A percentile compares a stretch with the other conserved stretches of the same genome.
phyloP scores from a whole-genome alignment of 2,329 filamentous ascomycete genomes.

The Byssochlamys sp. region DNA sequence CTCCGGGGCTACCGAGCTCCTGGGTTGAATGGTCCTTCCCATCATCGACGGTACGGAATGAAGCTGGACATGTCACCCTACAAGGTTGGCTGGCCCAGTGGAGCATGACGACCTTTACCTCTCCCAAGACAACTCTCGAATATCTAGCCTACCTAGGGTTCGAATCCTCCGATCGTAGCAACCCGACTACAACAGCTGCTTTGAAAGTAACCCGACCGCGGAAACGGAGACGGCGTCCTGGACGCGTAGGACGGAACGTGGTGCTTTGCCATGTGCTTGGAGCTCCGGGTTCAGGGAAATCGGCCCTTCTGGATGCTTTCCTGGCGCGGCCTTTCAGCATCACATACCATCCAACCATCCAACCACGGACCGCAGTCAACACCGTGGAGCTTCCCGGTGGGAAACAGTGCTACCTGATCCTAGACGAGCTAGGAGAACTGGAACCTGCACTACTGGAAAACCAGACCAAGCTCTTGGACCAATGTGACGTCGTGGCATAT shows the following conservation, averaged over 20 bases:
- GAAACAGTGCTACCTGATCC: constrained; percentile 91
- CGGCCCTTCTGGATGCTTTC: constrained; percentile 80
- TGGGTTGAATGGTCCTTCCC: constrained; percentile 88
- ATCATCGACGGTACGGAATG: constrained; percentile 85
- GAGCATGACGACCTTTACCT: constrained; percentile 98
- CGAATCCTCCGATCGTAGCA: constrained; percentile 63
- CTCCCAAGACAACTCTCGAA: constrained; percentile 86
- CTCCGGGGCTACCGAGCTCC: constrained; percentile 73
- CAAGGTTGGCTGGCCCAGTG: constrained; percentile 98
- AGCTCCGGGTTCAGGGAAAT: constrained; percentile 78
- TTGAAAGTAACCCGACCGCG: constrained; percentile 87
- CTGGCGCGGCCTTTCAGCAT: constrained; percentile 76
- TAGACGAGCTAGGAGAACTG: constrained; percentile 90
- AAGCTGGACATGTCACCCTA: constrained; percentile 86
- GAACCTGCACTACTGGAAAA: constrained; percentile 93
- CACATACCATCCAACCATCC: constrained; percentile 86
- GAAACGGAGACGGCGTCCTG: constrained; percentile 70
- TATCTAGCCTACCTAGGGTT: constrained; percentile 96
- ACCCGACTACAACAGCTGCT: constrained; percentile 68
- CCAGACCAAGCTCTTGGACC: constrained; percentile 67
- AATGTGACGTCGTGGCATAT: constrained; percentile 89
- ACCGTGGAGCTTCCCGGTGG: constrained; percentile 91
- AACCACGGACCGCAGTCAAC: constrained; percentile 85
- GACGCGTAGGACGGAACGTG: constrained; percentile 84
- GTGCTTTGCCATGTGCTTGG: constrained; percentile 89